Base-by-base conservation (phyloP, 2,329 filamentous ascomycete species). In the Alternaria brassicae region DNA sequence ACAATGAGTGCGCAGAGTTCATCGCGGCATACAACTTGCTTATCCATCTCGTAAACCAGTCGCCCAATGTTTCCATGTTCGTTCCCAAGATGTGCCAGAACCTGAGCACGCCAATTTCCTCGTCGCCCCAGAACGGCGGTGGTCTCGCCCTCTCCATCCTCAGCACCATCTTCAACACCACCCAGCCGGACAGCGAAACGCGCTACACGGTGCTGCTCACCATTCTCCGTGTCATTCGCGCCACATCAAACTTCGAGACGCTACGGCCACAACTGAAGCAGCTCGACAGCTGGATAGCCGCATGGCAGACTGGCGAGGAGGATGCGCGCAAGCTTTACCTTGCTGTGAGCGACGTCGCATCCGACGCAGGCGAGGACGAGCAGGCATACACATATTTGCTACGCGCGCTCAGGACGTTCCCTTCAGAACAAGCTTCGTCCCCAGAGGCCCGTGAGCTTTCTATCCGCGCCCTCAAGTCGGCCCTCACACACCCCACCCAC, bases 101-200 rank as follows among this genome's bases (percentile, higher is more conserved):
- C 82, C 91, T 99, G 75, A 74, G 73, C 62, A 90, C 92, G 78
- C 94, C 95, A 65, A 88, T 98, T 76, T 88, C 89, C 62, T 91
- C 91, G 62, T 96, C 94, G 50, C 91, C 93, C 53, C 84, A 89
- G 70, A 93, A 97, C 82, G 92, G 93, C 70, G 85, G 90, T 63
- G 90, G 91, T 49, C 87, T 99, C 67, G 92, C 93, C 66, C 89
- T 98, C 70, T 93, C 92, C 68, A 91, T 95, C 71, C 87, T 99
- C 70, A 93, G 92, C 76, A 97, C 93, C 72, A 88, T 99, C 75
- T 99, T 98, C 89, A 99, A 99, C 86, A 90, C 96, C 86, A 98
- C 69, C 82, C 89, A 69, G 82, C 89, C 62, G 12, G 68, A 51
- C 84, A 89, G 73, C 90, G 89, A 92, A 55, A 86, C 91, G 75